Base-by-base conservation (phyloP, 2,329 filamentous ascomycete species). In the Byssoonygena ceratinophila region DNA sequence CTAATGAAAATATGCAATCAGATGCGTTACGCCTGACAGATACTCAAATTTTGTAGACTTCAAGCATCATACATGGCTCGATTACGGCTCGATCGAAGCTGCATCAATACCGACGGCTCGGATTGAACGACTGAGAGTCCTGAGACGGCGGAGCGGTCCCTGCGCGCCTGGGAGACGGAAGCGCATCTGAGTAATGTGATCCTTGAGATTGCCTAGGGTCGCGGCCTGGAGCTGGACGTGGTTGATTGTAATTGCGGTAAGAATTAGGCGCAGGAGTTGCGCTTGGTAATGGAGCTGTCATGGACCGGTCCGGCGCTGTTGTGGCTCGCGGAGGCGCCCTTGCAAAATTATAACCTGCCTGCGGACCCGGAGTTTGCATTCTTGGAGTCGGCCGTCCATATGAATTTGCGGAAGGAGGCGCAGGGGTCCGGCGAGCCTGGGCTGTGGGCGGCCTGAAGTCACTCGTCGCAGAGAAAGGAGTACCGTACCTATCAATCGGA, bases 401-500 rank as follows among this genome's bases (percentile, higher is more conserved):
- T 27, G 46, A 39, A 34, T 52, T 45, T 1, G 40, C 18, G 4
- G 40, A 23, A 27, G 44, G 8, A 16, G 49, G 55, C 2, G 46
- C 55, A 59, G 64, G 29, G 59, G 57, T 49, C 64, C 61, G 16
- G 60, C 58, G 20, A 59, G 62, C 39, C 52, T 56, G 25, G 58
- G 54, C 40, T 57, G 59, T 45, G 56, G 55, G 34, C 56, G 57
- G 36, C 58, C 56, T 40, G 20, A 48, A 34, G 39, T 59, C 61
- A 8, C 59, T 60, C 43, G 58, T 50, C 25, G 54, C 65, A 72
- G 27, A 68, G 69, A 0, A 83, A 83, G 16, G 71, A 70, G 56
- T 76, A 73, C 0, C 84, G 85, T 41, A 68, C 61, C n/a, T 66
- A 65, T 50, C 74, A 61, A 55, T 50, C 31, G 45, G 57, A 14